Evolutionary conservation across 345 rosid genomes (phyloP).

Genomic region (Limnanthes douglasii): DNA sequence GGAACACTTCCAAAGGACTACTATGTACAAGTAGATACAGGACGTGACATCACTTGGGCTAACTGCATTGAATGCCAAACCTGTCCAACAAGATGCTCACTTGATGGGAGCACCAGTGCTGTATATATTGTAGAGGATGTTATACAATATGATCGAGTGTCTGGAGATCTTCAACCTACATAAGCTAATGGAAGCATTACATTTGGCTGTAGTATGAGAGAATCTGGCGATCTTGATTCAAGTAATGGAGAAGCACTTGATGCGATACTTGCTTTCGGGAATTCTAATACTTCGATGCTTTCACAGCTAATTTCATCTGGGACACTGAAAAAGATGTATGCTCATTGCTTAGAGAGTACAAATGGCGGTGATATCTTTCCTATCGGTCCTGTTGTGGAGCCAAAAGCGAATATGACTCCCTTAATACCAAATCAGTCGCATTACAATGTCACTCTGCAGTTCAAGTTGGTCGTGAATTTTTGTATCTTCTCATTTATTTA

Average conservation of each 20-base stretch:
- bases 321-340: constrained; percentile 78
- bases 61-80: constrained; percentile 74
- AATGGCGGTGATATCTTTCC: constrained; percentile 98
- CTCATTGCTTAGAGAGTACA: constrained; percentile 88
- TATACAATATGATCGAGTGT: constrained; percentile 68
- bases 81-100: constrained; percentile 83
- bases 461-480: constrained; percentile 70
- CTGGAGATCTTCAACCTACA: constrained; percentile 75
- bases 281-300: constrained; percentile 82
- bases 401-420: constrained; percentile 89
- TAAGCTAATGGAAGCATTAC: constrained; percentile 78
- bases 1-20: constrained; percentile 89
- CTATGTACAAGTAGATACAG: constrained; percentile 92
- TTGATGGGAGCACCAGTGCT: constrained; percentile 90
- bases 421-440: constrained; percentile 86
- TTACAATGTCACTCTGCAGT: constrained; percentile 88
- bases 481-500: constrained; percentile 48
- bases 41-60: constrained; percentile 96
- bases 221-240: constrained; percentile 66
- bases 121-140: constrained; percentile 74
- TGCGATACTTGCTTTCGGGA: constrained; percentile 97
- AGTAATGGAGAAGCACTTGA: constrained; percentile 84
- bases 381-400: constrained; percentile 89
- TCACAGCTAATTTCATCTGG: constrained; percentile 84
- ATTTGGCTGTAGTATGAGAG: constrained; percentile 92